phyloP scores from a whole-genome alignment of 225 moss, liverwort and hornwort species.

The Sphagnum contortum region DNA sequence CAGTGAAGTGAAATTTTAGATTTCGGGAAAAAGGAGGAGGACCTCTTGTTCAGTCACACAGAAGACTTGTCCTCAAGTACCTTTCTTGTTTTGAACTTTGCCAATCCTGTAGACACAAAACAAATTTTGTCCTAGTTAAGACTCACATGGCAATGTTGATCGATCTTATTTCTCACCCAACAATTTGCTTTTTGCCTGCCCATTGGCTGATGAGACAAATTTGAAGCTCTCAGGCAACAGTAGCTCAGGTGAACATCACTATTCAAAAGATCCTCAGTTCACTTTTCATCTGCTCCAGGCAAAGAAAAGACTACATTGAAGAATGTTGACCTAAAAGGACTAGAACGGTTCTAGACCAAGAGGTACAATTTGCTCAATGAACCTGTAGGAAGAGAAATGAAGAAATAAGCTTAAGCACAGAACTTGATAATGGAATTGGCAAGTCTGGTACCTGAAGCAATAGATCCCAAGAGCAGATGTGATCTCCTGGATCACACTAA shows the following conservation, averaged over 20 bases:
- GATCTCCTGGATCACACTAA: slow-evolving; percentile 76
- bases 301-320: too few species aligned
- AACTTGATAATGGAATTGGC: not conserved
- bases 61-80: slow-evolving; percentile 19
- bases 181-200: not conserved
- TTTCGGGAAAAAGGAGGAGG: not conserved
- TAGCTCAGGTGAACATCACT: not conserved
- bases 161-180: not conserved
- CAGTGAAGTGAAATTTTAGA: too few species aligned
- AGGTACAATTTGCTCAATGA: too few species aligned
- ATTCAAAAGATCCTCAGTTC: not conserved
- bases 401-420: too few species aligned
- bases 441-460: slow-evolving; percentile 67
- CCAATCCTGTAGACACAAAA: slow-evolving; percentile 32
- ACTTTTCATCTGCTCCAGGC: too few species aligned
- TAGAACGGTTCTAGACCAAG: too few species aligned
- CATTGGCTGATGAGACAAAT: not conserved
- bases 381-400: not conserved
- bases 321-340: too few species aligned
- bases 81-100: slow-evolving; percentile 32
- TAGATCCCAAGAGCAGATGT: slow-evolving; percentile 81
- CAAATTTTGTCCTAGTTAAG: slow-evolving; percentile 8
- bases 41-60: not conserved
- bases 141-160: not conserved
- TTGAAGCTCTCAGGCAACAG: not conserved